Conservation (phyloP, 1,284 basidiomycete species). For the Ustilago lituana region DNA sequence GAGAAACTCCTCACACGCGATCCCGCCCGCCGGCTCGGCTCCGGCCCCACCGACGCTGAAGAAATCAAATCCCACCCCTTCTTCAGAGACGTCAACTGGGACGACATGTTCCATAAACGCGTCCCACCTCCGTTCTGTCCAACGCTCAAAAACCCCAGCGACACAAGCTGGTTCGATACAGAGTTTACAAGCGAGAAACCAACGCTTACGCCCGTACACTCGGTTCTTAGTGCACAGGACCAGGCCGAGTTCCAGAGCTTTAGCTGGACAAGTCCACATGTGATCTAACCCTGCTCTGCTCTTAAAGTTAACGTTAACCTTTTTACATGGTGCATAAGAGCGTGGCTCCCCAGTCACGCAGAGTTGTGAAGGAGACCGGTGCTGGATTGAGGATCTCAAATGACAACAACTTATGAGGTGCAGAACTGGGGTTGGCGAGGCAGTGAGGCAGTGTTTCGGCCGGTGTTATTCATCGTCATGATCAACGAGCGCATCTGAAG, state of each 20-base stretch:
- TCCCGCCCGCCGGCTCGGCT: constrained; percentile 89
- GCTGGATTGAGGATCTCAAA: no score
- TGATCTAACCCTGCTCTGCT: constrained; percentile 8
- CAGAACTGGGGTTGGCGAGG: no score
- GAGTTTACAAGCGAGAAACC: constrained; percentile 98
- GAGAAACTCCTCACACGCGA: constrained; percentile 94
- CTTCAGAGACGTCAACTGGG: constrained; percentile 97
- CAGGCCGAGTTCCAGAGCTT: constrained; percentile 73
- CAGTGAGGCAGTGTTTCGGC: no score
- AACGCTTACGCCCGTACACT: constrained; percentile 95
- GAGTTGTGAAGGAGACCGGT: no score
- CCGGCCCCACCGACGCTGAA: constrained; percentile 90
- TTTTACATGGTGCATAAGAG: no score
- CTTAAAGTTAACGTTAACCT: no score
- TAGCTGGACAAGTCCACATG: constrained; percentile 53
- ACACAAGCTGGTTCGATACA: constrained; percentile 85
- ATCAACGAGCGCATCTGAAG: constrained; percentile 1
- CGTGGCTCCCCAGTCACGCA: no score
- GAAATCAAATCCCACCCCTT: constrained; percentile 98
- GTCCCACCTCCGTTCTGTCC: constrained; percentile 98
- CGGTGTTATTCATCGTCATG: not conserved
- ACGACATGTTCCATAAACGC: constrained; percentile 93
- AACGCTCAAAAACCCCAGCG: constrained; percentile 75
- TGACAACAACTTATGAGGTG: no score
- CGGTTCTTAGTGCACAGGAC: constrained; percentile 88